Evolutionary conservation across 2,329 filamentous ascomycete species (phyloP).

Genomic region (Rasamsonia emersonii): DNA sequence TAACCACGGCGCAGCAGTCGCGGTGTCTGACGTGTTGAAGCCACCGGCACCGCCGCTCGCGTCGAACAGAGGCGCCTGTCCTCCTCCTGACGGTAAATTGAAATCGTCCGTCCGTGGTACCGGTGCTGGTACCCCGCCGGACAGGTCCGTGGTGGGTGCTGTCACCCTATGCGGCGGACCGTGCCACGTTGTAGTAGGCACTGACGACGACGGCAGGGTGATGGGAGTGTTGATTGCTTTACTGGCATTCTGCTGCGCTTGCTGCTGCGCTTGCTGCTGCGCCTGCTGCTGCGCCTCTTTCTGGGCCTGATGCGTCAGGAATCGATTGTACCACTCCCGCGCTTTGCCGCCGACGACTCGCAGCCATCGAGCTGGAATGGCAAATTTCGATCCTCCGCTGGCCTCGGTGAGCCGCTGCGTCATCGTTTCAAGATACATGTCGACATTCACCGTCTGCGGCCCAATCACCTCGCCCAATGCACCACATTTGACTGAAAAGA

Average conservation of each 20-base stretch:
- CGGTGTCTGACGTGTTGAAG: too few relatives aligned
- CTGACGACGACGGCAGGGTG: conserved; percentile 4
- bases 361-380: conserved; percentile 25
- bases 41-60: too few relatives aligned
- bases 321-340: conserved; percentile 24
- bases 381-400: conserved; percentile 23
- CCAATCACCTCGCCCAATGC: conserved; percentile 23
- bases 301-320: conserved; percentile 17
- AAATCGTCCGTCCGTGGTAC: too few relatives aligned
- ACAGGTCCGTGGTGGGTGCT: too few relatives aligned
- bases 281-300: conserved; percentile 4
- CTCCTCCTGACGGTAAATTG: too few relatives aligned
- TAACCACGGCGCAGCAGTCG: too few relatives aligned
- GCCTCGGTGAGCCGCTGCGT: conserved; percentile 23
- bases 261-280: conserved; percentile 2
- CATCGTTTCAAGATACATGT: conserved; percentile 23
- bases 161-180: too few relatives aligned
- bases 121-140: too few relatives aligned
- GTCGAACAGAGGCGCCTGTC: too few relatives aligned
- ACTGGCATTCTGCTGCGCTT: too few relatives aligned
- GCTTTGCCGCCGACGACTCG: conserved; percentile 23
- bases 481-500: conserved; percentile 23
- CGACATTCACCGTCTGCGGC: conserved; percentile 20
- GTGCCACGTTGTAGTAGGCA: conserved; percentile 4
- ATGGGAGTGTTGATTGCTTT: not conserved